A percentile compares a stretch with the other conserved stretches of the same genome.
Conservation (phyloP, 805 yeast species). For the Komagataella pastoris region DNA sequence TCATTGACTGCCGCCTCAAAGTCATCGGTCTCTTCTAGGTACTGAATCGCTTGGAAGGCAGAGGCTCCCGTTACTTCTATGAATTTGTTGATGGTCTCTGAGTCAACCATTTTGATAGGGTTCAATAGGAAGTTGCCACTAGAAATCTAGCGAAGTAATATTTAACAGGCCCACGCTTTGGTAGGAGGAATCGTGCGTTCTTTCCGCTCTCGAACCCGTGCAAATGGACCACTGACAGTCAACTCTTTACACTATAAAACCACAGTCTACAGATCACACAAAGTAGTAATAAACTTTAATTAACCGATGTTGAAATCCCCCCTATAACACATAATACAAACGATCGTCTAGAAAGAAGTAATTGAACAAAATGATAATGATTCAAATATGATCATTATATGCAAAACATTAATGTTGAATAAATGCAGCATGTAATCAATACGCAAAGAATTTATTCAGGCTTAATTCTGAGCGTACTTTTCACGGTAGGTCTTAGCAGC, state of each 20-base stretch:
- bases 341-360: constrained; percentile 5
- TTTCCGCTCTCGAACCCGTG: neutral
- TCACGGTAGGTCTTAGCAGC: constrained; percentile 93
- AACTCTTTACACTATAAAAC: neutral
- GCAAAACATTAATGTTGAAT: constrained; percentile 24
- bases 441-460: constrained; percentile 2
- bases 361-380: constrained; percentile 1
- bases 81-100: constrained; percentile 14
- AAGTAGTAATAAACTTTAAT: neutral
- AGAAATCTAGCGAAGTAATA: neutral
- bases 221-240: neutral
- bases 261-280: neutral
- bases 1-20: constrained; percentile 8
- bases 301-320: constrained; percentile 34
- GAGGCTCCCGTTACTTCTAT: constrained; percentile 24
- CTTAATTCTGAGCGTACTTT: constrained; percentile 18
- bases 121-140: neutral
- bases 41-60: constrained; percentile 22
- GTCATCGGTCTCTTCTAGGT: constrained; percentile 17
- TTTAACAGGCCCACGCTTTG: neutral
- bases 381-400: constrained; percentile 5
- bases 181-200: neutral
- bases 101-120: neutral
- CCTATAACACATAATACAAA: constrained; percentile 7
- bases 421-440: constrained; percentile 12